Base-by-base conservation (phyloP, 2,329 filamentous ascomycete genomes). In the Aspergillus sp. region DNA sequence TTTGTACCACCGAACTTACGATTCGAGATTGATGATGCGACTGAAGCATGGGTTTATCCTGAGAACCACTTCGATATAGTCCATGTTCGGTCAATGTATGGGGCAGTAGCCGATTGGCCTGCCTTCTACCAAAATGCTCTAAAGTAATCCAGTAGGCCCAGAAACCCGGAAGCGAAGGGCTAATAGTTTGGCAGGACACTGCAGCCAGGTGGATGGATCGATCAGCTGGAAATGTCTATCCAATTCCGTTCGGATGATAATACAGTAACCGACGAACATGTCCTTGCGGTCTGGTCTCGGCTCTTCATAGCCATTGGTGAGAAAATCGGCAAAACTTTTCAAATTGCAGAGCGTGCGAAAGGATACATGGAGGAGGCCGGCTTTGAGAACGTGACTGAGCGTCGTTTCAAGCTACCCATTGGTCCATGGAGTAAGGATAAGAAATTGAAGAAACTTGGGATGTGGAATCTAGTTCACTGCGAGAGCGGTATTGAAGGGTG, bases 11-110 rank as follows among this genome's bases (percentile, higher is more conserved):
- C 82, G 6, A 91, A 91, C 61, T 84, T 90, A 19, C 81, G 82
- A 56, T 91, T 91, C 63, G 85, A 84, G 63, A 82, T 91, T 37
- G 87, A 90, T 65, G 87, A 90, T 65, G 77, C 77, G 65, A 77
- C 80, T 3, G 81, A 83, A 58, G 79, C 86, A 44, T 85, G 83
- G 82, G 75, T 79, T 74, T 60, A 83, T 68, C 74, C 77, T 0
- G 64, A 74, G 48, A 57, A 59, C n/a, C 65, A 75, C 60, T 77
- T 84, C 60, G 83, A 86, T 68, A 79, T 82, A 48, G 78, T 87
- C 49, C 84, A 86, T 69, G 64, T 65, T 20, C 65, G 67, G 33
- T 52, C 59, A 5, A 33, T 70, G n/a, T 67, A 68, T 39, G 66
- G 66, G 34, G 66, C 53, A 17, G 58, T 64, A 20, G 56, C 60